These are phyloP conservation scores for Fusarium sp. DNA, from an alignment of 2,329 filamentous ascomycete species.

Conservation along the genomic window DNA sequence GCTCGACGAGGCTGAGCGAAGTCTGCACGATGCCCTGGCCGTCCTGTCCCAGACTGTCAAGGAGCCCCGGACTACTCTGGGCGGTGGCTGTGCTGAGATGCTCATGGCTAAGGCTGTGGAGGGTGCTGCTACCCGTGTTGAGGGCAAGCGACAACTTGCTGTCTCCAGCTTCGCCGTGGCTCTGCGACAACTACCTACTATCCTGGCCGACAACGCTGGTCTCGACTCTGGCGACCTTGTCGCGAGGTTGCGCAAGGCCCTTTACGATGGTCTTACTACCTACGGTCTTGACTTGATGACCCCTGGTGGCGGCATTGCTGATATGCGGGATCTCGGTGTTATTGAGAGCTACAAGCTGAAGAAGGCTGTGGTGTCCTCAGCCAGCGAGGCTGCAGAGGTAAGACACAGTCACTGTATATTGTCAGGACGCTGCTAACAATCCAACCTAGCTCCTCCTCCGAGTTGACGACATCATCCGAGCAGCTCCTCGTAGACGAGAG, in stretches of 20 bases:
- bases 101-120: conserved; percentile 99
- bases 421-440: conserved; percentile 34
- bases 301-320: conserved; percentile 90
- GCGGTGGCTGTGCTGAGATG: conserved; percentile 98
- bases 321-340: conserved; percentile 95
- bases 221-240: conserved; percentile 96
- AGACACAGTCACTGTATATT: conserved; percentile 45
- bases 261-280: conserved; percentile 93
- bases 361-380: conserved; percentile 95
- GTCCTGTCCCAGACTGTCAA: conserved; percentile 97
- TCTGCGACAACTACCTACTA: conserved; percentile 92
- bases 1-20: conserved; percentile 95
- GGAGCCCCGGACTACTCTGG: conserved; percentile 92
- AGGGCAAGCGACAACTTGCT: conserved; percentile 96
- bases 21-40: conserved; percentile 93
- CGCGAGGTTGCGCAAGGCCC: conserved; percentile 88
- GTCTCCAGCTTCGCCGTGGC: conserved; percentile 91
- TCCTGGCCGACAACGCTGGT: conserved; percentile 96
- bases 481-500: conserved; percentile 76
- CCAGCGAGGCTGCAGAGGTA: conserved; percentile 96
- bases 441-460: conserved; percentile 80
- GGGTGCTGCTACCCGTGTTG: conserved; percentile 89
- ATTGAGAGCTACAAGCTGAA: conserved; percentile 99
- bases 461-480: conserved; percentile 98
- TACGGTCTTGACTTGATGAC: conserved; percentile 91